phyloP scores from a whole-genome alignment of 1,284 basidiomycete genomes.

The Boletus smithii region DNA sequence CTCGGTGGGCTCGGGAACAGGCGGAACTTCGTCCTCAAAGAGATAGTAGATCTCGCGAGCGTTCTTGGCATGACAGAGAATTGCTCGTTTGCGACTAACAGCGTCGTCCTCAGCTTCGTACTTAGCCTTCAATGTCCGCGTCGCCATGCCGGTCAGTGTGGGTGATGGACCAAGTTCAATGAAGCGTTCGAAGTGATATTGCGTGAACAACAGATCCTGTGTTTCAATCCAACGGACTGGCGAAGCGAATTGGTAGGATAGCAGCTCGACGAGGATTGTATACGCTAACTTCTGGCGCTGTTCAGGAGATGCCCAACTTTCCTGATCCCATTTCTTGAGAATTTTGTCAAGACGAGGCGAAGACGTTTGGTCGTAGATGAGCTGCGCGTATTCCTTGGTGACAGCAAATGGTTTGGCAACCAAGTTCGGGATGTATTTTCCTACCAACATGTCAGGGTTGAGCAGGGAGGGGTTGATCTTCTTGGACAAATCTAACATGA shows the following conservation, averaged over 20 bases:
- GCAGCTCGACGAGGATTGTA: conserved; percentile 91
- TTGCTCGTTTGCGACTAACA: conserved; percentile 72
- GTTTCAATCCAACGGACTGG: conserved; percentile 99
- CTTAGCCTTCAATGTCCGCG: conserved; percentile 92
- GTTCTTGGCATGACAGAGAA: conserved; percentile 94
- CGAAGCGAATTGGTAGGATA: conserved; percentile 95
- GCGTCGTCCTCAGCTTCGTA: conserved; percentile 92
- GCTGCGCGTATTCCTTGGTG: conserved; percentile 85
- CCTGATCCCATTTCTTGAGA: conserved; percentile 89
- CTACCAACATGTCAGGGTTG: conserved; percentile 89
- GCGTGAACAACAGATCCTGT: conserved; percentile 88
- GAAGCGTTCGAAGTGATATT: conserved; percentile 90
- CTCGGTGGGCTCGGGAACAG: conserved; percentile 46
- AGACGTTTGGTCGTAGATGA: conserved; percentile 93
- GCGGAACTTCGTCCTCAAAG: conserved; percentile 81
- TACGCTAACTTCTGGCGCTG: conserved; percentile 93
- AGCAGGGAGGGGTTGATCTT: conserved; percentile 91
- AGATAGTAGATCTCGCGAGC: conserved; percentile 97
- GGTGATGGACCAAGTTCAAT: conserved; percentile 97
- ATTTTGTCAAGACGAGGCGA: conserved; percentile 93
- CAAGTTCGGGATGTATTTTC: conserved; percentile 96
- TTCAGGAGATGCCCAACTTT: conserved; percentile 79
- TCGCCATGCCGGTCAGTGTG: conserved; percentile 95
- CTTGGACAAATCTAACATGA: conserved; percentile 82
- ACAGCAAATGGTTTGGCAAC: conserved; percentile 94